phyloP scores from a whole-genome alignment of 2,329 filamentous ascomycete genomes.

The Byssoonygena ceratinophila region DNA sequence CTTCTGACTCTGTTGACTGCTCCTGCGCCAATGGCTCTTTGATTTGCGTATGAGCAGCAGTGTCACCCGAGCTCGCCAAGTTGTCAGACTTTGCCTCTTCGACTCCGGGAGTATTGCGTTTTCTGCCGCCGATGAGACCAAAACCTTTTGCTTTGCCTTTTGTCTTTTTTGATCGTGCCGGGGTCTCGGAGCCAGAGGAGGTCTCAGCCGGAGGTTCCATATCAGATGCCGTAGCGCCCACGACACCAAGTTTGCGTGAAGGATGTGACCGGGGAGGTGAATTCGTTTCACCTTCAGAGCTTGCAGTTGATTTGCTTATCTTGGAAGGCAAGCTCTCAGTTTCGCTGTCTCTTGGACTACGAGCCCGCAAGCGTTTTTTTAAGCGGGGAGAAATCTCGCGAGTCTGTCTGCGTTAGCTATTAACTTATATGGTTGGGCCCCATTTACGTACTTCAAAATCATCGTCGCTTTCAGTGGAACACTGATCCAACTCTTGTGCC shows the following conservation, averaged over 20 bases:
- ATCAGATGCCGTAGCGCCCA: slow-evolving; percentile 12
- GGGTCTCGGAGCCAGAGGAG: slow-evolving; percentile 13
- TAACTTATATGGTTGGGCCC: background rate
- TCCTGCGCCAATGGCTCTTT: background rate
- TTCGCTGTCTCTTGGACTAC: background rate
- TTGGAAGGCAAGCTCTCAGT: background rate
- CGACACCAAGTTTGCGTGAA: slow-evolving; percentile 16
- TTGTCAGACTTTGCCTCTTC: background rate
- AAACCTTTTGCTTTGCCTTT: slow-evolving; percentile 13
- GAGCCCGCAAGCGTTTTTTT: background rate
- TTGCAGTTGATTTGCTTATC: background rate
- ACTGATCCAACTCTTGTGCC: slow-evolving; percentile 15
- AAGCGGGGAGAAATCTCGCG: slow-evolving; percentile 29
- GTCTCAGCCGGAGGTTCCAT: background rate
- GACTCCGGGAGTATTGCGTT: slow-evolving; percentile 1
- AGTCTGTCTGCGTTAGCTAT: slow-evolving; percentile 20
- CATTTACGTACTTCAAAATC: slow-evolving; percentile 30
- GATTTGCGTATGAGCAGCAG: background rate
- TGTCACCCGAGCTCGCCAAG: background rate
- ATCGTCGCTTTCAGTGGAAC: slow-evolving; percentile 25
- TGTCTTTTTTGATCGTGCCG: background rate
- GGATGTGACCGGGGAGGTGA: slow-evolving; percentile 3
- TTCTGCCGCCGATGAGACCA: slow-evolving; percentile 15
- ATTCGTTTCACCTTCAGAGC: background rate
- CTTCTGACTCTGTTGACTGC: slow-evolving; percentile 12